Conservation (phyloP, 2,329 filamentous ascomycete genomes). For the Fusarium concolor region DNA sequence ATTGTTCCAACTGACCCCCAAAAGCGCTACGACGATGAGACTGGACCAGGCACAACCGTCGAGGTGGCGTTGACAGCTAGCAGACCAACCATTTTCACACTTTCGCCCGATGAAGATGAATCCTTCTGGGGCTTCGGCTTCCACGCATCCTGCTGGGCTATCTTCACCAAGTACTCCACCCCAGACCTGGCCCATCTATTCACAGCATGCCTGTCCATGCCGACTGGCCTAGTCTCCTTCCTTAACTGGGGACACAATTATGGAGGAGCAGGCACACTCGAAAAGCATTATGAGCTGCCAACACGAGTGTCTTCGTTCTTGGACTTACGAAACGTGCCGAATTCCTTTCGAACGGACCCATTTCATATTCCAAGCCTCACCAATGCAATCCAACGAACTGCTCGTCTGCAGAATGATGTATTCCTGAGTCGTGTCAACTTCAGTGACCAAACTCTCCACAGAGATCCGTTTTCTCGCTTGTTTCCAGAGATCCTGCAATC, state of each 20-base stretch:
- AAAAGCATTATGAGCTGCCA: neutral
- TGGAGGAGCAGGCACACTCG: neutral
- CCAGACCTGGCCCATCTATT: constrained; percentile 3
- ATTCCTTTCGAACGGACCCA: neutral
- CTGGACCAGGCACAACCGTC: no score
- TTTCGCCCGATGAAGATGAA: neutral
- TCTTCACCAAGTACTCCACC: neutral
- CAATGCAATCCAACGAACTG: neutral
- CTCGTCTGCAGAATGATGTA: neutral
- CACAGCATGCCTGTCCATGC: constrained; percentile 21
- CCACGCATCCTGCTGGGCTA: constrained; percentile 19
- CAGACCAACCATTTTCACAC: no score
- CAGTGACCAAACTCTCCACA: neutral
- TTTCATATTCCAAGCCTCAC: rapidly evolving
- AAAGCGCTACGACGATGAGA: no score
- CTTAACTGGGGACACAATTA: constrained; percentile 32
- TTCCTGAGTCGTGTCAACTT: neutral
- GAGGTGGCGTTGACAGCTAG: no score
- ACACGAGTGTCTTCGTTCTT: neutral
- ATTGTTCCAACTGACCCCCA: no score
- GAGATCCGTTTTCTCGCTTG: constrained; percentile 12
- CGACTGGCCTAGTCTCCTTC: neutral
- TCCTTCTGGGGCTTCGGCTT: constrained; percentile 25
- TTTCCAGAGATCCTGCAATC: constrained; percentile 19
- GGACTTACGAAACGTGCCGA: neutral